Evolutionary conservation across 331 rosid species (phyloP), one percentile per base, ranked within the genome.

Genomic region (Erythrophleum ivorense): DNA sequence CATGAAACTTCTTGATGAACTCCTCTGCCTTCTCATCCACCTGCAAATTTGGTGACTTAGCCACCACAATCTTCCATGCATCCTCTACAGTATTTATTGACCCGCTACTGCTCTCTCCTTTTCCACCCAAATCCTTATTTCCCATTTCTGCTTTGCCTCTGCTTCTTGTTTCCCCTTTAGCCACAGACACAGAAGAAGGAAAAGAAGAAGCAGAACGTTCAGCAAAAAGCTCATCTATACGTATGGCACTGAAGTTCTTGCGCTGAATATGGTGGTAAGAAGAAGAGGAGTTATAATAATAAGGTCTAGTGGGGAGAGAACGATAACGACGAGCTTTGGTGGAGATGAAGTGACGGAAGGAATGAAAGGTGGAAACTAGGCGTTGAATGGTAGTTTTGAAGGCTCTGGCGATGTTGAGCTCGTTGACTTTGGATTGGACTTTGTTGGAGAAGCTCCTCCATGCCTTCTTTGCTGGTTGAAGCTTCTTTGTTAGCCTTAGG

Each of bases 181-280:
- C 49, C 43, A 3, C 14, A 59, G 58, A 34, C 36, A 66, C 62
- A 24, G 76, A 24, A 53, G 82, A 73, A 62, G 41, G 18, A n/a
- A 33, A 21, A 69, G 74, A 43, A 69, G 75, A 29, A 19, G 75
- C 57, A 21, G 57, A 50, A 71, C 24, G 76, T 41, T 85, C 88
- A 2, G 76, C 82, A 81, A 85, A 91, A 72, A 92, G 96, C 21
- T 89, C 91, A 71, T 94, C 90, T 65, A 94, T 87, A 84, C 67
- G 86, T 75, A 92, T 82, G 3, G 91, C 84, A 3, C 89, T 48
- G 21, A 82, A 80, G 43, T 84, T 83, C 76, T 82, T 85, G 6
- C 73, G 76, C 31, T 82, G 59, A 65, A 84, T 54, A 60, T 79
- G 89, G 78, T 75, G 18, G 79, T 81, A 57, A 59, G 77, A 62